These are phyloP conservation scores for Lactarius hengduanensis DNA, from an alignment of 768 basidiomycete genomes.

Conservation along the genomic window DNA sequence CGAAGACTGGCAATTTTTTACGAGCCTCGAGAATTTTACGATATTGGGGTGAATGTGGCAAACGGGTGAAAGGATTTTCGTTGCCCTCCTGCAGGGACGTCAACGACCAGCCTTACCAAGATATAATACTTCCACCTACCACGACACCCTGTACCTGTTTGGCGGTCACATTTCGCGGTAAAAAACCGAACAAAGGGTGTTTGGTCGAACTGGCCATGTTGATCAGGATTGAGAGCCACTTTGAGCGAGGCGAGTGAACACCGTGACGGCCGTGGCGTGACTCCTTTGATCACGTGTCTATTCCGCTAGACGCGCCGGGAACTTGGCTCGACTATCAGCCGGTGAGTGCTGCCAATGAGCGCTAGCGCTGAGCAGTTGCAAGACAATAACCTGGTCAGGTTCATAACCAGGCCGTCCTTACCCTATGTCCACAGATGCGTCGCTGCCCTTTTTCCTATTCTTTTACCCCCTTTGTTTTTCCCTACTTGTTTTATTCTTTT, in stretches of 20 bases:
- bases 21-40: conserved; percentile 81
- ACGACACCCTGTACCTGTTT: conserved; percentile 42
- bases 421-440: conserved; percentile 9
- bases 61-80: conserved; percentile 85
- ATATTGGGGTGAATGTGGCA: conserved; percentile 74
- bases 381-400: conserved; percentile 24
- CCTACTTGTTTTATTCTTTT: conserved; percentile 4
- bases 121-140: conserved; percentile 34
- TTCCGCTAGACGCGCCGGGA: conserved; percentile 17
- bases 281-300: conserved; percentile 6
- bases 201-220: conserved; percentile 9
- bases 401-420: conserved; percentile 23
- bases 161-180: conserved; percentile 43
- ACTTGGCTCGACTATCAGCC: conserved; percentile 12
- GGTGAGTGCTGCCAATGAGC: background rate
- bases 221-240: background rate
- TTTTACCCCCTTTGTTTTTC: conserved; percentile 2
- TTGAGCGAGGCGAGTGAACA: background rate
- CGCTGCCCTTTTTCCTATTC: conserved; percentile 5
- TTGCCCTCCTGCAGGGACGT: conserved; percentile 58
- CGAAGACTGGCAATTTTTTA: conserved; percentile 86
- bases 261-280: background rate
- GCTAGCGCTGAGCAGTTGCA: conserved; percentile 3
- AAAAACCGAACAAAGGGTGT: conserved; percentile 45
- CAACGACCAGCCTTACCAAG: background rate